Conservation (phyloP, 108 stramenopile genomes). For the Nitzschia sp. region DNA sequence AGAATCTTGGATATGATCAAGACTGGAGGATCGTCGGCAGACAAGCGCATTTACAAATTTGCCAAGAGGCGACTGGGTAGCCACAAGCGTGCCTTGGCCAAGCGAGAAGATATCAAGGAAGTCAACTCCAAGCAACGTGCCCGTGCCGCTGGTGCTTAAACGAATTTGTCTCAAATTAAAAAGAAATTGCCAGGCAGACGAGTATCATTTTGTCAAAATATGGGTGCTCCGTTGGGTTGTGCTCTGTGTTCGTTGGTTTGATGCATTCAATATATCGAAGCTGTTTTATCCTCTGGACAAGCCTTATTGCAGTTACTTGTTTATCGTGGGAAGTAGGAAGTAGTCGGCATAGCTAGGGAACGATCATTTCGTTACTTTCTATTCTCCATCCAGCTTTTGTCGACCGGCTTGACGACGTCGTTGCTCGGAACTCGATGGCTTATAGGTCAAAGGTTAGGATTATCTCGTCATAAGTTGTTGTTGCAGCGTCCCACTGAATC, state of each 20-base stretch:
- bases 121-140: conserved; percentile 89
- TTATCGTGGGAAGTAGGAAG: no score
- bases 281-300: no score
- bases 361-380: no score
- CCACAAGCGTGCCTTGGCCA: conserved; percentile 97
- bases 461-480: no score
- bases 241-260: background rate
- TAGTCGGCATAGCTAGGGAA: no score
- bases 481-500: no score
- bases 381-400: no score
- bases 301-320: no score
- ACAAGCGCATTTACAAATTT: conserved; percentile 99
- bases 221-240: background rate
- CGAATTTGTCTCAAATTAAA: background rate
- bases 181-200: conserved; percentile 3
- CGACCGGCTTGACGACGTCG: no score
- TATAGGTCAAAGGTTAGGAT: no score
- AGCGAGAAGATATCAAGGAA: conserved; percentile 99
- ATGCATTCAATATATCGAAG: no score
- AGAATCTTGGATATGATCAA: conserved; percentile 99
- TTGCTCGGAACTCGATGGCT: no score
- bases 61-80: conserved; percentile 98
- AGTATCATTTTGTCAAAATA: background rate
- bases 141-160: conserved; percentile 67
- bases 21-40: conserved; percentile 94